Evolutionary conservation across 2,329 filamentous ascomycete genomes (phyloP), one percentile per base, ranked within the genome.

Genomic region (Ophiosphaerella herpotricha): DNA sequence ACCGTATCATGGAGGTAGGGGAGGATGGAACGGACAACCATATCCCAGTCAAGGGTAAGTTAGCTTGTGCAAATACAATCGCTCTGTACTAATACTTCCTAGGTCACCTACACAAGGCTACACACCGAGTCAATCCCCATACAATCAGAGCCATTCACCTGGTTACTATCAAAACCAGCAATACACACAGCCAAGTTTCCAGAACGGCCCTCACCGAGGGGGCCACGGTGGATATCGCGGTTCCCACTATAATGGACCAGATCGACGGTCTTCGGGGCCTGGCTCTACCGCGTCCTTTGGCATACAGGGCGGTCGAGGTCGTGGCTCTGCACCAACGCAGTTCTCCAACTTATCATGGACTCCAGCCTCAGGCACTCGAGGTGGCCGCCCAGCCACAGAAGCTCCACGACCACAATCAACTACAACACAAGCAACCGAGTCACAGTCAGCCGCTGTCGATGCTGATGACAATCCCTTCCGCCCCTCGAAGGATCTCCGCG

Each of bases 291-390:
- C 52, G 21, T 75, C 75, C 23, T 78, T 81, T 29, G 69, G 68
- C 41, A 61, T 71, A 1, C 66, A 72, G 33, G 61, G 73, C 16
- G 74, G 76, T 29, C 81, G 87, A 43, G 85, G 85, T 32, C 77
- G 82, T 57, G 79, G 77, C 31, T 77, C 78, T 37, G 56, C 60
- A 14, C 66, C 65, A 11, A 71, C 70, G 55, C 77, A 86, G 74
- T 82, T 87, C 77, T 80, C 86, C 73, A 84, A 89, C 73, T 70
- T 85, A 2, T 89, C 90, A 39, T 92, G 90, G 88, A 88, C 83
- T 47, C 80, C 85, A 37, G 78, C 78, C 31, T 78, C 78, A 41
- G 77, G 80, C 14, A 78, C 79, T 46, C 78, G 80, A 61, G 82
- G 81, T 67, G 77, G 82, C 49, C 78, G 77, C 48, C 71, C 72